phyloP scores from a whole-genome alignment of 108 stramenopile genomes.

The Cylindrotheca fusiformis region DNA sequence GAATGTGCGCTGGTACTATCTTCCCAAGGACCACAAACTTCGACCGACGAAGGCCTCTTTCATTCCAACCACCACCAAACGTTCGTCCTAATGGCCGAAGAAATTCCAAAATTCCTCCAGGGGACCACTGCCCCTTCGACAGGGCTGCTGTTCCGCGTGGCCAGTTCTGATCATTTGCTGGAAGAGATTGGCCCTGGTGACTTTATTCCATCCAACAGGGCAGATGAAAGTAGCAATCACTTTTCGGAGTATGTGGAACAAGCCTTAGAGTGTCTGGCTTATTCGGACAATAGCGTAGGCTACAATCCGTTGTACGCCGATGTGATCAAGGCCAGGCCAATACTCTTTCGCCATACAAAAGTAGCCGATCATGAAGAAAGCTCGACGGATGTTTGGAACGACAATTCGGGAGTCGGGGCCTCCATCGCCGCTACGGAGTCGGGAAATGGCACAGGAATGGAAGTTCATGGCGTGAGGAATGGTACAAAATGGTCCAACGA shows the following conservation, averaged over 20 bases:
- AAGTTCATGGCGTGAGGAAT: too few relatives aligned
- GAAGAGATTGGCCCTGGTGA: constrained; percentile 1
- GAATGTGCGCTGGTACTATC: constrained; percentile 26
- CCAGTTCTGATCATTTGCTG: constrained; percentile 18
- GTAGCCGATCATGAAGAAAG: neutral
- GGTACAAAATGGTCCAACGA: too few relatives aligned
- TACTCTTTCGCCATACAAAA: neutral
- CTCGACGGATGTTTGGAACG: neutral
- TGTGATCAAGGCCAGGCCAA: neutral
- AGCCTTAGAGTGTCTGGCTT: constrained; percentile 15
- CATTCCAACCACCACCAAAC: constrained; percentile 9
- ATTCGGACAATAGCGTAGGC: neutral
- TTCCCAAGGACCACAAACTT: neutral
- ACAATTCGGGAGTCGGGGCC: neutral
- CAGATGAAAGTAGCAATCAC: constrained; percentile 2
- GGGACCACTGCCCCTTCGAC: constrained; percentile 11
- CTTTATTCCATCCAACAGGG: neutral
- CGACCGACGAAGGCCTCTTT: neutral
- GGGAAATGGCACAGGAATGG: too few relatives aligned
- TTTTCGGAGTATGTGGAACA: constrained; percentile 17
- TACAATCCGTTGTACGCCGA: neutral
- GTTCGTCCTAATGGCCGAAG: constrained; percentile 24
- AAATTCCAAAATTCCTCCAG: constrained; percentile 7
- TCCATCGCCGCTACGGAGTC: neutral
- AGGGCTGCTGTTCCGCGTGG: constrained; percentile 23